phyloP scores from a whole-genome alignment of 805 yeast species.

The Cyberlindnera galapagoensis region DNA sequence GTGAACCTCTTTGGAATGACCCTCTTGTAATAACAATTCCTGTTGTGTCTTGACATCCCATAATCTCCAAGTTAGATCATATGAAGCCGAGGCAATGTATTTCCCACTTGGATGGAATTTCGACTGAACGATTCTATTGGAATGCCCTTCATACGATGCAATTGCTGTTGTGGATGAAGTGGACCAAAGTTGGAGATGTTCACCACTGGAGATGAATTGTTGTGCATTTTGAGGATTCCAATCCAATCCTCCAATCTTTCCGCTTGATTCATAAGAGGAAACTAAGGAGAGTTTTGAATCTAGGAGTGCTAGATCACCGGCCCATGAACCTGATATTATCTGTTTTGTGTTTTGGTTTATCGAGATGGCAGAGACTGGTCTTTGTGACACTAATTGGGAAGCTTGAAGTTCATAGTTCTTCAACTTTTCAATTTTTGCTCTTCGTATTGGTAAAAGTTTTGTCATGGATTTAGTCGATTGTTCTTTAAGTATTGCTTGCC shows the following conservation, averaged over 20 bases:
- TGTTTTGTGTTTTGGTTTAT: conserved; percentile 32
- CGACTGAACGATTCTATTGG: conserved; percentile 48
- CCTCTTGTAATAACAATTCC: conserved; percentile 69
- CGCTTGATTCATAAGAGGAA: too few relatives aligned
- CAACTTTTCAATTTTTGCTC: conserved; percentile 32
- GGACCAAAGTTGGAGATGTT: conserved; percentile 10
- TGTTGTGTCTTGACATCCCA: conserved; percentile 60
- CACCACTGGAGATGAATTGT: conserved; percentile 22
- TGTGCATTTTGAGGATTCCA: conserved; percentile 40
- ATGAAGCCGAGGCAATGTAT: conserved; percentile 64
- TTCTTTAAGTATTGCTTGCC: conserved; percentile 33
- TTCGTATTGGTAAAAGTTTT: conserved; percentile 39
- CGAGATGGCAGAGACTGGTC: conserved; percentile 61
- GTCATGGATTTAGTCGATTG: conserved; percentile 30
- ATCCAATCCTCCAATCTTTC: conserved; percentile 64
- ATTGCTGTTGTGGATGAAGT: conserved; percentile 6
- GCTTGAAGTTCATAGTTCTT: conserved; percentile 43
- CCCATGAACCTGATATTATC: conserved; percentile 78
- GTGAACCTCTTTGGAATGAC: conserved; percentile 72
- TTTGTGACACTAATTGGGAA: conserved; percentile 59
- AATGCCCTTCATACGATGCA: conserved; percentile 36
- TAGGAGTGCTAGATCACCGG: conserved; percentile 58
- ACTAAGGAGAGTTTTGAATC: too few relatives aligned
- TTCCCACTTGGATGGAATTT: conserved; percentile 60
- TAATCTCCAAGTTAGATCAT: conserved; percentile 80